Base-by-base conservation (phyloP, 2,329 filamentous ascomycete genomes). In the Diplocarpon rosae region DNA sequence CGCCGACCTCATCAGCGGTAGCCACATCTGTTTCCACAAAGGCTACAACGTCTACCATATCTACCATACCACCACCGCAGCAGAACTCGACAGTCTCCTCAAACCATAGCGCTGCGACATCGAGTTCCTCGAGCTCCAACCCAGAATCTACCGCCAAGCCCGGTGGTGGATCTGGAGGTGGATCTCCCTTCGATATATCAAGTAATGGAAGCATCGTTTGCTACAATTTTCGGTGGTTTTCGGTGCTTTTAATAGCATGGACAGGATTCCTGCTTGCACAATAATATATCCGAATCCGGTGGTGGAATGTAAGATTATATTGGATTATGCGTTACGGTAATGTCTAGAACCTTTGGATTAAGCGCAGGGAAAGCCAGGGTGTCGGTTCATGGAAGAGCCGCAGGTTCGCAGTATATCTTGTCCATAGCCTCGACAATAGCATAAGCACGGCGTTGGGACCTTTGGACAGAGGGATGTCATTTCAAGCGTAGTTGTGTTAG, bases 181-280 rank as follows among this genome's bases (percentile, higher is more conserved):
- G 56, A 29, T 53, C 51, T 52, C 56, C 56, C 9, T 58, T 58
- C 34, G 56, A 56, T 46, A 51, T 53, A 29, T 38, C 49, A 31
- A 52, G 47, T 29, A 33, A 39, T 17, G 50, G 45, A 10, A 47
- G 24, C 39, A 43, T 39, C 5, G n/a, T 45, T 5, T 39, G 31
- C 31, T 40, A 38, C 16, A 35, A 44, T 13, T 49, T 50, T 7
- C 35, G 42, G 12, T 41, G 51, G 8, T 42, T 40, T 11, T 14
- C 50, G 1, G 29, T 48, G 10, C 9, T 48, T 5, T 28, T 49
- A 6, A n/a, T 46, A 20, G 41, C 36, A 14, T 52, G 42, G 45
- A 40, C 45, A 11, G 41, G 39, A 20, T 28, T 53, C 7, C n/a
- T 56, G 11, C 42, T 52, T 24, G 48, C 39, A 27, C 38, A 49